Percentiles rank a stretch among this genome's conserved stretches.
Conservation (phyloP, 2,329 filamentous ascomycete species). For the Didymellaceae sp. region DNA sequence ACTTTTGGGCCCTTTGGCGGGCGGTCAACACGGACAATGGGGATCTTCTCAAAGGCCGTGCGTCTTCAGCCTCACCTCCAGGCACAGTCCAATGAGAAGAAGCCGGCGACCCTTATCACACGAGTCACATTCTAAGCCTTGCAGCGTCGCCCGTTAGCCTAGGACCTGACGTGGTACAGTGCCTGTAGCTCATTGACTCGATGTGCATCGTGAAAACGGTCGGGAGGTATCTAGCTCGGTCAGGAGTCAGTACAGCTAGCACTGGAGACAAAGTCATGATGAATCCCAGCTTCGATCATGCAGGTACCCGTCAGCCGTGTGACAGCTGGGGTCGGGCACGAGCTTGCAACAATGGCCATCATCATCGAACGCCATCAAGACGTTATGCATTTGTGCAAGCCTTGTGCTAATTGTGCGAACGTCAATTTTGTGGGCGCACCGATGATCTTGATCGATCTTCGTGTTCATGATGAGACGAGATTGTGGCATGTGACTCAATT, state of each 20-base stretch:
- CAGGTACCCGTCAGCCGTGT: conserved; percentile 19
- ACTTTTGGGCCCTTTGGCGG: not conserved
- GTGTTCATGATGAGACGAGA: too few species aligned
- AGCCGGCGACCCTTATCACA: conserved; percentile 10
- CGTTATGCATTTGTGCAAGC: not conserved
- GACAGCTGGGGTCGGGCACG: conserved; percentile 5
- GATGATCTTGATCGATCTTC: not conserved
- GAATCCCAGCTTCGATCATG: conserved; percentile 20
- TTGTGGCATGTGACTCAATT: too few species aligned
- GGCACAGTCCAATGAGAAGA: conserved; percentile 11
- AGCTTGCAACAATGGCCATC: not conserved
- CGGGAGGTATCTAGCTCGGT: not conserved
- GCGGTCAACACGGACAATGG: conserved; percentile 12
- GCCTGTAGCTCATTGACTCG: conserved; percentile 6
- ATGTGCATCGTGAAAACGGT: not conserved
- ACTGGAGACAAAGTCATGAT: too few species aligned
- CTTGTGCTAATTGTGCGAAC: not conserved
- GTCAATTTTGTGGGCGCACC: not conserved
- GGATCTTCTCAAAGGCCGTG: conserved; percentile 9
- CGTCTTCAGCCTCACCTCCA: conserved; percentile 12
- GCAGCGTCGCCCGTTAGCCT: conserved; percentile 1
- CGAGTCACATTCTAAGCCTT: conserved; percentile 5
- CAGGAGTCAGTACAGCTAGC: too few species aligned
- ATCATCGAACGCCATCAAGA: not conserved
- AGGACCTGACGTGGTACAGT: not conserved